phyloP scores from a whole-genome alignment of 192 early-diverging fungal species.

The Umbelopsis vinacea region DNA sequence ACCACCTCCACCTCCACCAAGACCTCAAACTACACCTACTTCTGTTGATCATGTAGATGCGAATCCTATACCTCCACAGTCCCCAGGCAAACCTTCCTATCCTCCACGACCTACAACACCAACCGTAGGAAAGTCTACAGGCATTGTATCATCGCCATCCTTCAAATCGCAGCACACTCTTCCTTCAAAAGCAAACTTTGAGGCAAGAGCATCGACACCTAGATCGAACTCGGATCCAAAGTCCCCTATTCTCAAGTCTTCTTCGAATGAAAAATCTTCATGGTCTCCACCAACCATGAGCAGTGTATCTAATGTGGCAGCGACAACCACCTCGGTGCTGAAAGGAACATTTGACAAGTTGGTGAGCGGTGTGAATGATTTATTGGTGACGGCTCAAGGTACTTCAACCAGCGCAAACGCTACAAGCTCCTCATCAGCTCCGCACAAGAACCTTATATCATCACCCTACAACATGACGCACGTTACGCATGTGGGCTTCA shows the following conservation, averaged over 20 bases:
- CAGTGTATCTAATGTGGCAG: constrained; percentile 5
- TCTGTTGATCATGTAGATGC: background rate
- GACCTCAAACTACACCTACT: background rate
- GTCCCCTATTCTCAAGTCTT: background rate
- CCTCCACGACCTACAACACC: constrained; percentile 13
- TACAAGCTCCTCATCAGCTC: background rate
- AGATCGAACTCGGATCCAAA: background rate
- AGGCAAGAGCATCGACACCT: background rate
- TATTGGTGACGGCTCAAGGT: constrained; percentile 6
- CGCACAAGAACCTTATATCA: constrained; percentile 57
- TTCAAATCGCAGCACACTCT: background rate
- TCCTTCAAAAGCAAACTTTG: background rate
- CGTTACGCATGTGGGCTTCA: constrained; percentile 93
- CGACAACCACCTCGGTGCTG: constrained; percentile 3
- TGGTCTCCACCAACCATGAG: constrained; percentile 5
- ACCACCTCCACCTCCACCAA: constrained; percentile 11
- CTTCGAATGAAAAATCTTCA: background rate
- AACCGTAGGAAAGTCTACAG: background rate
- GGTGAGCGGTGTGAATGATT: constrained; percentile 8
- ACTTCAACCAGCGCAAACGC: background rate
- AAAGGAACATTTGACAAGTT: constrained; percentile 21
- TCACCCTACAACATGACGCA: constrained; percentile 93
- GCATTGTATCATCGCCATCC: background rate
- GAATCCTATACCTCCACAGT: background rate
- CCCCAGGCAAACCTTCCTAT: background rate